phyloP scores from a whole-genome alignment of 2,329 filamentous ascomycete species.

The Cylindrodendrum hubeiense region DNA sequence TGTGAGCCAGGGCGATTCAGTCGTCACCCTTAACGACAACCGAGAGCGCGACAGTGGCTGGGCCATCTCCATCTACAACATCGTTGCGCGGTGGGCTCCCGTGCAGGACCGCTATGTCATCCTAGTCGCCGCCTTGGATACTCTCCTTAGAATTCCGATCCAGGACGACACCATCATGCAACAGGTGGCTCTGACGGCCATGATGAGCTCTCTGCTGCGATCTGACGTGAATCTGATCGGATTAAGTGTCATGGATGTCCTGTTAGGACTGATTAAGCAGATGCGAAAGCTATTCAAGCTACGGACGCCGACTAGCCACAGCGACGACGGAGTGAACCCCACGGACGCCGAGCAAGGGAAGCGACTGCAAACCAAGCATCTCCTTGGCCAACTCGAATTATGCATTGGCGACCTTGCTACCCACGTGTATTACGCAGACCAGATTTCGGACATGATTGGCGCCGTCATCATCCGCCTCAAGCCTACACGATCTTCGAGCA shows the following conservation, averaged over 20 bases:
- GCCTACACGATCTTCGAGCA: slow-evolving; percentile 64
- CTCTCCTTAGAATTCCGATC: slow-evolving; percentile 75
- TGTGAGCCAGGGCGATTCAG: slow-evolving; percentile 62
- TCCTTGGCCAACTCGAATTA: slow-evolving; percentile 79
- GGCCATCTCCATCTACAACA: slow-evolving; percentile 85
- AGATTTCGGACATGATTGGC: slow-evolving; percentile 93
- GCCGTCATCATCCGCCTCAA: slow-evolving; percentile 84
- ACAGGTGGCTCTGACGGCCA: slow-evolving; percentile 80
- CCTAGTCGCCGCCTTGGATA: slow-evolving; percentile 84
- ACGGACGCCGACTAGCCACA: slow-evolving; percentile 52
- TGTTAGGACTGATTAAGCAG: slow-evolving; percentile 87
- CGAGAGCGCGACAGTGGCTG: slow-evolving; percentile 71
- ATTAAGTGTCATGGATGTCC: slow-evolving; percentile 93
- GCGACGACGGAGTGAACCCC: slow-evolving; percentile 51
- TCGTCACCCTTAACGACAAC: slow-evolving; percentile 63
- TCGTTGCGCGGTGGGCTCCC: slow-evolving; percentile 87
- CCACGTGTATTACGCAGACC: slow-evolving; percentile 96
- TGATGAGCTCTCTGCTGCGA: slow-evolving; percentile 85
- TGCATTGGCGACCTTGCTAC: slow-evolving; percentile 94
- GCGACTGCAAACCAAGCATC: slow-evolving; percentile 66
- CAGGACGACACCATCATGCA: slow-evolving; percentile 78
- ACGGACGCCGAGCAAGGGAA: slow-evolving; percentile 47
- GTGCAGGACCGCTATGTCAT: slow-evolving; percentile 96
- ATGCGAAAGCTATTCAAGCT: slow-evolving; percentile 83
- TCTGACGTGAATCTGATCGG: slow-evolving; percentile 96